phyloP scores from a whole-genome alignment of 768 basidiomycete genomes.

The Boletus speciosus region DNA sequence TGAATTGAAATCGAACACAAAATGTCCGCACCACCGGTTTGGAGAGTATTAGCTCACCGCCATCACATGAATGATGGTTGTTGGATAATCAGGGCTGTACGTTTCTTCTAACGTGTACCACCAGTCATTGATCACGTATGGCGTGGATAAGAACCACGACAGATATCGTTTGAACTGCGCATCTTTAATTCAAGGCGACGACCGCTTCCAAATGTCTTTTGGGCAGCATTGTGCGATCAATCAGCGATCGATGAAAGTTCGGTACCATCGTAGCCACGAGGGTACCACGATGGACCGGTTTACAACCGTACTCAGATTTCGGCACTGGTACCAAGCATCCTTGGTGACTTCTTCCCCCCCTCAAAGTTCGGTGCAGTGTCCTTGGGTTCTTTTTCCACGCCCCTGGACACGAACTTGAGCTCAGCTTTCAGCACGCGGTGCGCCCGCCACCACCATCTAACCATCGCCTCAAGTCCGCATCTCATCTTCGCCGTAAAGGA shows the following conservation, averaged over 20 bases:
- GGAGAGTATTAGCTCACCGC: background rate
- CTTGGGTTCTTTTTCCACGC: slow-evolving; percentile 1
- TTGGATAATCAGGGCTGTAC: slow-evolving; percentile 8
- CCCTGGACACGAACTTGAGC: background rate
- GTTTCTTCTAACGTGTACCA: background rate
- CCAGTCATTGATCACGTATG: background rate
- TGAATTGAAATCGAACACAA: background rate
- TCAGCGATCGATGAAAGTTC: slow-evolving; percentile 10
- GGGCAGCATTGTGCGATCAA: slow-evolving; percentile 5
- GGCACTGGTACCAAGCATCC: slow-evolving; percentile 3
- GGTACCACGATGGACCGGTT: slow-evolving; percentile 6
- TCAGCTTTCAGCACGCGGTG: slow-evolving; percentile 2
- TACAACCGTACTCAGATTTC: background rate
- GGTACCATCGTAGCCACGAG: slow-evolving; percentile 12
- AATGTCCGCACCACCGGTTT: background rate
- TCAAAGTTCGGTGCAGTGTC: slow-evolving; percentile 19
- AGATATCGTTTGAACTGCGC: background rate
- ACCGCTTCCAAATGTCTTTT: background rate
- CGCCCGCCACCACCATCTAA: background rate
- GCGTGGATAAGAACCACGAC: background rate
- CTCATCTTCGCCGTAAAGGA: slow-evolving; percentile 9
- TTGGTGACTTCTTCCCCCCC: slow-evolving; percentile 1
- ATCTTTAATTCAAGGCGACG: background rate
- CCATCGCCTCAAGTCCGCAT: slow-evolving; percentile 1
- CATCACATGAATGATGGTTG: slow-evolving; percentile 8